Evolutionary conservation across 106 monocot species (phyloP).

Genomic region (Amphibolis antarctica): DNA sequence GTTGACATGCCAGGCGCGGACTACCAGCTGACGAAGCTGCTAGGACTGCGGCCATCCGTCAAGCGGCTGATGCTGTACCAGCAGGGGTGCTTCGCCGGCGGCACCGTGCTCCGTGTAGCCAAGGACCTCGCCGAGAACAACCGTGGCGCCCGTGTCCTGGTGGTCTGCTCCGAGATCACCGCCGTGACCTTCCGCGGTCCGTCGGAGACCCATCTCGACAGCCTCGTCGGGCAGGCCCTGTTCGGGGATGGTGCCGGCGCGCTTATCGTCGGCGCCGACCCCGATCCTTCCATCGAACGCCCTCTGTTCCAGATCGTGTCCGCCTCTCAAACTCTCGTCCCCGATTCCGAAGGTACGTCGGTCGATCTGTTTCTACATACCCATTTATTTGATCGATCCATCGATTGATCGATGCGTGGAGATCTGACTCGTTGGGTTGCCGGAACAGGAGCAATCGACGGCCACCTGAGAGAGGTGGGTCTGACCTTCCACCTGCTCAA

Average conservation of each 20-base stretch:
- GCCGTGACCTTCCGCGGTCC: conserved; percentile 65
- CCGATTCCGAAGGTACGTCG: conserved; percentile 42
- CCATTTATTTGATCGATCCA: no score
- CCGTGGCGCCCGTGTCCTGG: conserved; percentile 56
- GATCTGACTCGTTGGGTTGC: no score
- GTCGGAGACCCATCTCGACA: conserved; percentile 42
- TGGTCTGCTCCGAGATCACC: conserved; percentile 67
- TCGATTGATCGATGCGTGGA: no score
- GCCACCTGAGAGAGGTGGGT: conserved; percentile 49
- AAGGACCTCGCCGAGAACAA: conserved; percentile 90
- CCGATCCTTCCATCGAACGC: conserved; percentile 25
- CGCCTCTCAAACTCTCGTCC: conserved; percentile 40
- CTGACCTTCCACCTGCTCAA: conserved; percentile 55
- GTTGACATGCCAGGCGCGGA: conserved; percentile 83
- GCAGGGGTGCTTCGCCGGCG: conserved; percentile 64
- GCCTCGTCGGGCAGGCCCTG: conserved; percentile 59
- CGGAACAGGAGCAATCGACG: conserved; percentile 42
- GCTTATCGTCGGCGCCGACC: conserved; percentile 56
- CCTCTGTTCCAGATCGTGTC: conserved; percentile 53
- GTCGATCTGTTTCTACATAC: no score
- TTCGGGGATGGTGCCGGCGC: conserved; percentile 84
- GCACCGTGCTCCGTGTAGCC: conserved; percentile 57
- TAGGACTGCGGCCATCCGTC: conserved; percentile 51
- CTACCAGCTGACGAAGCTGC: conserved; percentile 64
- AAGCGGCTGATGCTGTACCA: conserved; percentile 67